Conservation (phyloP, 805 yeast genomes). For the Maudiozyma bulderi region DNA sequence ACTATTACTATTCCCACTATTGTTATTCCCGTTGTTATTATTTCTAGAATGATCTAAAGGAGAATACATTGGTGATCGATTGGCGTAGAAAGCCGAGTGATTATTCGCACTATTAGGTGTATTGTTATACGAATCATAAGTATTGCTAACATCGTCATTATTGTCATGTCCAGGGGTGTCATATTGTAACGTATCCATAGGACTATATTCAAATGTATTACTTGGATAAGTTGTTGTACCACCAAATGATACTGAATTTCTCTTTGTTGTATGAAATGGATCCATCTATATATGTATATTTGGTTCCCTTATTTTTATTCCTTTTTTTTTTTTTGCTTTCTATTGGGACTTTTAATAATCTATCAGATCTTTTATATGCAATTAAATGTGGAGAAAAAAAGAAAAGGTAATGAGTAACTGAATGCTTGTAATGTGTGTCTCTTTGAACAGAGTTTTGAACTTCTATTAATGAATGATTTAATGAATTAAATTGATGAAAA, state of each 20-base stretch:
- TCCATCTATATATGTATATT: constrained; percentile 14
- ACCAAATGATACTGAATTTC: constrained; percentile 26
- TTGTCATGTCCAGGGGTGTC: constrained; percentile 1
- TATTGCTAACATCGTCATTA: constrained; percentile 6
- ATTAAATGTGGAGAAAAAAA: no score
- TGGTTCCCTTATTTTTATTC: neutral
- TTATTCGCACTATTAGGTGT: constrained; percentile 2
- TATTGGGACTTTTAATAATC: no score
- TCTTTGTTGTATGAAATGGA: constrained; percentile 20
- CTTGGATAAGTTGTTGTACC: neutral
- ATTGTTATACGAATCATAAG: constrained; percentile 3
- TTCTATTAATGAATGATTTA: no score
- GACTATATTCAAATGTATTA: neutral
- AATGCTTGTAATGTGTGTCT: no score
- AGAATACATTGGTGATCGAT: constrained; percentile 25
- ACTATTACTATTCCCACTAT: neutral
- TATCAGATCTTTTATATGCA: no score
- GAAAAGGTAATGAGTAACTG: no score
- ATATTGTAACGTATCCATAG: constrained; percentile 1
- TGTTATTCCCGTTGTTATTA: neutral
- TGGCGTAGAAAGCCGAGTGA: neutral
- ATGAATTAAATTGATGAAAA: no score
- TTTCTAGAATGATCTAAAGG: constrained; percentile 18
- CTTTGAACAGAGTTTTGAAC: no score
- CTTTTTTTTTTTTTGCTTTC: no score